These are phyloP conservation scores for Yamadazyma taylorii DNA, from an alignment of 1,139 yeast species.

Conservation along the genomic window DNA sequence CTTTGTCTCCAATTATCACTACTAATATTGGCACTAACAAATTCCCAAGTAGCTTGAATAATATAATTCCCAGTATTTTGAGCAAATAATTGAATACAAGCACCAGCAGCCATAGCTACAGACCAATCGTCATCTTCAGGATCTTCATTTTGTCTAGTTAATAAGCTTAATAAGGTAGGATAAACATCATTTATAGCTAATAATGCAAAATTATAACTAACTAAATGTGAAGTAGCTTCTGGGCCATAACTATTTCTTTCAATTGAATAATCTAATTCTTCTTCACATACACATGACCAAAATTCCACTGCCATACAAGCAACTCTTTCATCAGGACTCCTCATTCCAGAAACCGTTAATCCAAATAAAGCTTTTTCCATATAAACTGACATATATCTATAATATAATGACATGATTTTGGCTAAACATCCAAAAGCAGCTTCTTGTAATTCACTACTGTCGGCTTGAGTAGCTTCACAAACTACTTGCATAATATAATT, in stretches of 20 bases:
- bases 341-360: constrained; percentile 90
- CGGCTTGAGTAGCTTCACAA: constrained; percentile 95
- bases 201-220: constrained; percentile 72
- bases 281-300: constrained; percentile 98
- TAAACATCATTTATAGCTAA: constrained; percentile 82
- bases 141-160: constrained; percentile 89
- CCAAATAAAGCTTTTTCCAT: constrained; percentile 97
- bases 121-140: constrained; percentile 97
- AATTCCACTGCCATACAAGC: constrained; percentile 99
- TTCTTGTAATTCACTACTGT: constrained; percentile 79
- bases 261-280: constrained; percentile 77
- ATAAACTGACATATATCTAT: constrained; percentile 85
- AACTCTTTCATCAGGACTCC: constrained; percentile 78
- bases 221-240: constrained; percentile 30
- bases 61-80: constrained; percentile 85
- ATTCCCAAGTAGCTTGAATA: constrained; percentile 78
- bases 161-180: constrained; percentile 77
- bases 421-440: constrained; percentile 96
- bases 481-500: constrained; percentile 98
- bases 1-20: constrained; percentile 75
- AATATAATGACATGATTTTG: constrained; percentile 86
- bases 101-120: constrained; percentile 98
- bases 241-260: constrained; percentile 60
- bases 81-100: constrained; percentile 91
- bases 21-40: constrained; percentile 73